Base-by-base conservation (phyloP, 2,329 filamentous ascomycete genomes). In the Phoma sp. region DNA sequence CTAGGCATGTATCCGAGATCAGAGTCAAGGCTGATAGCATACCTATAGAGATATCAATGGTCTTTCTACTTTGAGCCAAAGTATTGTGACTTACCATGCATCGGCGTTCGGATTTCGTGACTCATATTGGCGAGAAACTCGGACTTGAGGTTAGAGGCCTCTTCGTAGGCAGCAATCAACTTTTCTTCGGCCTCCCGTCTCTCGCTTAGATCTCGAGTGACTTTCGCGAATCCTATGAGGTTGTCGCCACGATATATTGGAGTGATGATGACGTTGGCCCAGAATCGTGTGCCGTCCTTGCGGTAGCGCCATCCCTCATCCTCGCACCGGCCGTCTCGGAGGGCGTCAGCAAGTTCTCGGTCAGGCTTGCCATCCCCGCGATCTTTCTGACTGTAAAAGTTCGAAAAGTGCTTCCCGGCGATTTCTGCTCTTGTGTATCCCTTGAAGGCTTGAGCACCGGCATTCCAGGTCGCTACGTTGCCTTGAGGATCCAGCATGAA, bases 121-220 rank as follows among this genome's bases (percentile, higher is more conserved):
- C 79, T 83, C 81, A 87, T 87, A 64, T 87, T 86, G 45, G 83
- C 83, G 20, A 87, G 68, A 57, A 87, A 87, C 25, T 85, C 83
- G 4, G 80, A 83, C 67, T 87, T 87, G 52, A 87, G 70, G 59
- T 82, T 83, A 14, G 83, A 81, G 14, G 84, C 81, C 68, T 87
- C 84, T 62, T 87, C 84, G 58, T 83, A 86, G 2, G 83, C 84
- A 10, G 79, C 72, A 36, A 86, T 83, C 15, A 86, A 70, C 2
- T 79, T 79, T n/a, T 78, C 71, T 64, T 86, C 84, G 10, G 81
- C 79, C 36, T 80, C 80, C 50, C 82, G 81, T 21, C 82, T 76
- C 60, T 85, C 83, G 0, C 81, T 84, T 57, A 86, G 62, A 58
- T 86, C 83, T 18, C 84, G 77, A 0, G 83, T 86, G 32, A 86